Evolutionary conservation across 2,329 filamentous ascomycete genomes (phyloP), one percentile per base, ranked within the genome.

Genomic region (Calonectria crousiana): DNA sequence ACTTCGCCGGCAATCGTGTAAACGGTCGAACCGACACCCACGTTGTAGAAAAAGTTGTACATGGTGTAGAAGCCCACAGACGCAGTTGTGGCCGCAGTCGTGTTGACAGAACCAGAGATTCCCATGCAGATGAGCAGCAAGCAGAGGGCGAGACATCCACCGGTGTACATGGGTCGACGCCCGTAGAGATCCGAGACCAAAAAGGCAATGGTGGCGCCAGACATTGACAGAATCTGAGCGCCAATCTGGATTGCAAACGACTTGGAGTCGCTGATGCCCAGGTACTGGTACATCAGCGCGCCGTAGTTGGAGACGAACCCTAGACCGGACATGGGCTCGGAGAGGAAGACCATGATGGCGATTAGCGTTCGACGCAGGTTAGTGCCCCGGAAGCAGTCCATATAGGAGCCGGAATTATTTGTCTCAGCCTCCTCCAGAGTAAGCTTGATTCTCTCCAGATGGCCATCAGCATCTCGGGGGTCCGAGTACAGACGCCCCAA

Each of bases 401-500:
- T 34, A 56, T 88, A 89, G 0, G 84, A 85, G 3, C 77, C 80
- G 0, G 81, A 76, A 6, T 80, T 81, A 13, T 80, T 72, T 4
- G 79, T 79, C 3, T 78, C 78, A 8, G 85, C 83, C 68, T 87
- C 84, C 74, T 88, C 86, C 30, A 87, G 84, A 69, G 90, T 89
- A n/a, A 85, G 82, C 75, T 87, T 84, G 71, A 91, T 87, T 26
- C 86, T 84, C 13, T 83, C 78, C 9, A 89, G 82, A 73, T 86
- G 84, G 8, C 86, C 84, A 41, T 87, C 84, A 1, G 81, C 79
- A 6, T 81, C 82, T 0, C 79, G 70, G 0, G 86, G 85, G 74
- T 90, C 87, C 0, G 78, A 71, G 30, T 78, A 78, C 65, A 92
- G 86, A 60, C 88, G 87, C 66, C 84, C 84, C 78, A 90, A 88